Conservation (phyloP, 2,329 filamentous ascomycete species). For the Eutypa lata region DNA sequence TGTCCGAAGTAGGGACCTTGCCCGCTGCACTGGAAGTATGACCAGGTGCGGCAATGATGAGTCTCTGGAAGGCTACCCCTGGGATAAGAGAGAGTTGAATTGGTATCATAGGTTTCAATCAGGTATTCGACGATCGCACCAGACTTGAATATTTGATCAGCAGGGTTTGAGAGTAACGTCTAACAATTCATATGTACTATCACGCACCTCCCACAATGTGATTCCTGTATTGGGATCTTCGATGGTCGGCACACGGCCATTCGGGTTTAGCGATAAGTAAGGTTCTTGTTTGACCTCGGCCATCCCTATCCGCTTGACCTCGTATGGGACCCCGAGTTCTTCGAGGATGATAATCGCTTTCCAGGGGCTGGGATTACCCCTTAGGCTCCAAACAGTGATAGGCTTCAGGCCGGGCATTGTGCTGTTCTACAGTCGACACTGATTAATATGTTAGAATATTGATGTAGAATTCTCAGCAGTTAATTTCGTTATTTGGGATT, state of each 20-base stretch:
- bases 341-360: neutral
- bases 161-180: neutral
- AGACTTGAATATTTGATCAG: neutral
- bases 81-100: neutral
- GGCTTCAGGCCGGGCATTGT: neutral
- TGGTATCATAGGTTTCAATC: neutral
- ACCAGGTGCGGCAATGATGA: neutral
- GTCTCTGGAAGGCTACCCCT: neutral
- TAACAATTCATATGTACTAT: too few relatives aligned
- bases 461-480: too few relatives aligned
- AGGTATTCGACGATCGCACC: neutral
- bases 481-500: too few relatives aligned
- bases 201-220: neutral
- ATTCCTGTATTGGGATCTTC: neutral
- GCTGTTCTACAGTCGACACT: too few relatives aligned
- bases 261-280: neutral
- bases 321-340: neutral
- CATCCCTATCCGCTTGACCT: neutral
- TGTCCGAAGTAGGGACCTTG: slow-evolving; percentile 50
- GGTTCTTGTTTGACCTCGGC: neutral
- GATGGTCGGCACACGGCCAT: neutral
- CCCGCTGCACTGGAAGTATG: slow-evolving; percentile 38
- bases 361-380: neutral
- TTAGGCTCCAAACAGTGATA: neutral
- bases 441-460: too few relatives aligned